Conservation (phyloP, 2,329 filamentous ascomycete species). For the Blumeriella jaapii region DNA sequence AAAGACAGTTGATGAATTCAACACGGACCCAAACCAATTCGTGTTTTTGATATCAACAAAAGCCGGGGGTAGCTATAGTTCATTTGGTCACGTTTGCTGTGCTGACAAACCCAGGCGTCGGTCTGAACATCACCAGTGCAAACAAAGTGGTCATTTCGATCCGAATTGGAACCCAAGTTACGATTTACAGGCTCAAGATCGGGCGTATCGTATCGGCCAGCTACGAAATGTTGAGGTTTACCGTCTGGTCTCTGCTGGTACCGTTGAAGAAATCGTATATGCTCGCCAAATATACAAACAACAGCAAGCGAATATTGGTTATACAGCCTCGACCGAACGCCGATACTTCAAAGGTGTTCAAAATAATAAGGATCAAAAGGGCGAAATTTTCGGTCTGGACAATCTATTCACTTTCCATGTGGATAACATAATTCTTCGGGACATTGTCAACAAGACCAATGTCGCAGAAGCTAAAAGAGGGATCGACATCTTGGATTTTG, state of each 20-base stretch:
- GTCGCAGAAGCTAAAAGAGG: constrained; percentile 85
- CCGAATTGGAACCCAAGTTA: constrained; percentile 97
- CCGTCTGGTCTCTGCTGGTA: constrained; percentile 78
- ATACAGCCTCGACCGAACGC: constrained; percentile 82
- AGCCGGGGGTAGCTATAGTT: constrained; percentile 48
- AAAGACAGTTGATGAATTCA: constrained; percentile 79
- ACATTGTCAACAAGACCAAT: constrained; percentile 98
- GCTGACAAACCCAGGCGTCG: constrained; percentile 43
- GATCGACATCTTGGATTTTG: constrained; percentile 66
- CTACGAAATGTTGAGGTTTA: constrained; percentile 90
- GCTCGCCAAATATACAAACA: constrained; percentile 98
- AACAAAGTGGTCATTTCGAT: constrained; percentile 98
- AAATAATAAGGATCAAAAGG: constrained; percentile 68
- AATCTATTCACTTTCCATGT: constrained; percentile 80
- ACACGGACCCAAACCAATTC: constrained; percentile 75
- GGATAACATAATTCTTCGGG: constrained; percentile 70
- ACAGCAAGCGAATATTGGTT: constrained; percentile 95
- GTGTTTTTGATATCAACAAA: constrained; percentile 93
- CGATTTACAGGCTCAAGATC: constrained; percentile 90
- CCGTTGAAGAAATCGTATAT: constrained; percentile 95
- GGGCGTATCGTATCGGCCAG: constrained; percentile 93
- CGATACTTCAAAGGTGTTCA: constrained; percentile 95
- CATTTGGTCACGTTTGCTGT: background rate
- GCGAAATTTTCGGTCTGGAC: constrained; percentile 82
- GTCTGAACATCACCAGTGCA: constrained; percentile 90